Evolutionary conservation across 2,329 filamentous ascomycete species (phyloP).

Genomic region (Aspergillus brunneoviolaceus): DNA sequence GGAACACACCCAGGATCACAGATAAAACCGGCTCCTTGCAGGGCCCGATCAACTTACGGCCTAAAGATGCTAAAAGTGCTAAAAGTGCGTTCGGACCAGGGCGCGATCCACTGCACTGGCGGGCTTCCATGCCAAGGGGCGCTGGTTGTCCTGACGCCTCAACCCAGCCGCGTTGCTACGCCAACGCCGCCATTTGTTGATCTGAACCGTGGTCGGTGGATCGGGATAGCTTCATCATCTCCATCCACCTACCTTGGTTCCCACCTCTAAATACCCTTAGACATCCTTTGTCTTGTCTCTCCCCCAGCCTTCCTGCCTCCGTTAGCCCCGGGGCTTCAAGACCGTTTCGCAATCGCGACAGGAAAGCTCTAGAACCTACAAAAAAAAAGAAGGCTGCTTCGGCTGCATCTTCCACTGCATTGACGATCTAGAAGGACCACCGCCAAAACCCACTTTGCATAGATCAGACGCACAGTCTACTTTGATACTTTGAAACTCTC

Average conservation of each 20-base stretch:
- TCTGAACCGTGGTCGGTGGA: slow-evolving; percentile 36
- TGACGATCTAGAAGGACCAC: slow-evolving; percentile 7
- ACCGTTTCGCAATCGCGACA: slow-evolving; percentile 8
- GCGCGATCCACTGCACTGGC: slow-evolving; percentile 22
- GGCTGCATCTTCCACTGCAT: slow-evolving; percentile 8
- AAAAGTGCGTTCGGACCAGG: slow-evolving; percentile 15
- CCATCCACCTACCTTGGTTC: slow-evolving; percentile 29
- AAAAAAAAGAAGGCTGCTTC: slow-evolving; percentile 2
- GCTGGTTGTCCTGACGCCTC: slow-evolving; percentile 35
- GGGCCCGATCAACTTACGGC: slow-evolving; percentile 12
- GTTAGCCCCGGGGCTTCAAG: slow-evolving; percentile 12
- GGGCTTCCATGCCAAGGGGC: slow-evolving; percentile 22
- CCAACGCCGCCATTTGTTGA: slow-evolving; percentile 42
- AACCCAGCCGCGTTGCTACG: slow-evolving; percentile 34
- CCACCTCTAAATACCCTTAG: slow-evolving; percentile 31
- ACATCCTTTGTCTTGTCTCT: slow-evolving; percentile 24
- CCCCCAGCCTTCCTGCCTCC: slow-evolving; percentile 15
- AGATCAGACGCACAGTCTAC: slow-evolving; percentile 17
- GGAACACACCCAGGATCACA: not conserved
- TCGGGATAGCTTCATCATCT: slow-evolving; percentile 31
- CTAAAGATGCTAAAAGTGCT: slow-evolving; percentile 6
- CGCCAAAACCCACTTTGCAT: slow-evolving; percentile 12
- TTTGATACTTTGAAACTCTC: slow-evolving; percentile 8
- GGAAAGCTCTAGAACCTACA: slow-evolving; percentile 7
- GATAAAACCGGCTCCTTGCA: slow-evolving; percentile 21